Conservation (phyloP, 371 early-diverging fungal species). For the Apophysomyces sp. region DNA sequence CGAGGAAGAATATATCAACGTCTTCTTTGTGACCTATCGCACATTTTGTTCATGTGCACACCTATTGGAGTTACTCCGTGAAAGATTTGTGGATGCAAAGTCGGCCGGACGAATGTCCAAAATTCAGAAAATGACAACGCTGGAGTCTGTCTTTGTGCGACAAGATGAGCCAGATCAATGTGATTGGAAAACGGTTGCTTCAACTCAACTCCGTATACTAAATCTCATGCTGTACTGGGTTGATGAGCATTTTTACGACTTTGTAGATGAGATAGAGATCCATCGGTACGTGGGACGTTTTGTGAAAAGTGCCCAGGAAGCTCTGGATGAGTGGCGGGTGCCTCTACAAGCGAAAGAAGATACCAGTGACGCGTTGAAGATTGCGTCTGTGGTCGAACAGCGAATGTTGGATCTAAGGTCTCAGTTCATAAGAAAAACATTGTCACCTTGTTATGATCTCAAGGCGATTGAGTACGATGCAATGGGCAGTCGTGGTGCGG, state of each 20-base stretch:
- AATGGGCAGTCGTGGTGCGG: conserved; percentile 16
- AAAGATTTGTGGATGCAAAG: conserved; percentile 44
- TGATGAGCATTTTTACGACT: conserved; percentile 61
- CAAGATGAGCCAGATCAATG: background rate
- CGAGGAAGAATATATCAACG: conserved; percentile 41
- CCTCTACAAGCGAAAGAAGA: conserved; percentile 10
- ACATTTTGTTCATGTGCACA: conserved; percentile 46
- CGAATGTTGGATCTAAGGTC: conserved; percentile 18
- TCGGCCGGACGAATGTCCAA: conserved; percentile 9
- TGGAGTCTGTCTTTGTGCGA: conserved; percentile 9
- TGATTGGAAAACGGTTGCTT: conserved; percentile 44
- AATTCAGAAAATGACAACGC: conserved; percentile 1
- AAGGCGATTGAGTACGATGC: conserved; percentile 33
- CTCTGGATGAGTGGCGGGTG: conserved; percentile 28
- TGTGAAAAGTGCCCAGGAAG: conserved; percentile 18
- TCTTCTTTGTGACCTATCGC: conserved; percentile 62
- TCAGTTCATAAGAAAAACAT: conserved; percentile 21
- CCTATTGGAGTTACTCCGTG: conserved; percentile 50
- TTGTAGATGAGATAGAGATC: conserved; percentile 58
- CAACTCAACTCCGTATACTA: conserved; percentile 46
- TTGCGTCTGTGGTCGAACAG: conserved; percentile 8
- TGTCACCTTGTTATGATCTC: conserved; percentile 41
- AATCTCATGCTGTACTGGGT: conserved; percentile 70
- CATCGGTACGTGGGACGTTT: conserved; percentile 28
- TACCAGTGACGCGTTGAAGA: background rate